Conservation (phyloP, 2,329 filamentous ascomycete species). For the Aspergillus awamori region DNA sequence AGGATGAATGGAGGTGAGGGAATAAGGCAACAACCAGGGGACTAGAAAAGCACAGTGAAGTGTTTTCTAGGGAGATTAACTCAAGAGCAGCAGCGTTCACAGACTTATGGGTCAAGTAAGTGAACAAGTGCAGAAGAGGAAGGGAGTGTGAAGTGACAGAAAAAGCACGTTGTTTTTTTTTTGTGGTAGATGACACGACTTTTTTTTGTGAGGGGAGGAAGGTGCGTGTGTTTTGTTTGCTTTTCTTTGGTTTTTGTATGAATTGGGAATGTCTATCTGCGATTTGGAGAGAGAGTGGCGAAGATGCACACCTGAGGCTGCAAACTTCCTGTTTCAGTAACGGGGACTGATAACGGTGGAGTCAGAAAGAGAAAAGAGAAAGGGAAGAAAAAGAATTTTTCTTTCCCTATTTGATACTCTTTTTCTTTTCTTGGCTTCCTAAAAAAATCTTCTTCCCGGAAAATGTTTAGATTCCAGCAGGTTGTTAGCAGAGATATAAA, state of each 20-base stretch:
- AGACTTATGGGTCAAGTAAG: slow-evolving; percentile 22
- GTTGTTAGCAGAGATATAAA: slow-evolving; percentile 15
- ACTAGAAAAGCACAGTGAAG: slow-evolving; percentile 43
- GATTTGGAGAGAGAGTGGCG: slow-evolving; percentile 24
- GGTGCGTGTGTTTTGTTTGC: slow-evolving; percentile 6
- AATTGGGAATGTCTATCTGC: slow-evolving; percentile 33
- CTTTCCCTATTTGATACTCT: slow-evolving; percentile 13
- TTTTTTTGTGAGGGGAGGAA: slow-evolving; percentile 11
- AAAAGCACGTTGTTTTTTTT: slow-evolving; percentile 22
- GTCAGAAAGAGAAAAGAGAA: slow-evolving; percentile 3
- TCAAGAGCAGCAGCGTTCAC: slow-evolving; percentile 21
- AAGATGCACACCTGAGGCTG: slow-evolving; percentile 30
- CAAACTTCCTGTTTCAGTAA: slow-evolving; percentile 31
- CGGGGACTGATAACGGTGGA: slow-evolving; percentile 21
- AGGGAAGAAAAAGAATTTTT: slow-evolving; percentile 14
- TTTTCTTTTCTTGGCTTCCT: slow-evolving; percentile 16
- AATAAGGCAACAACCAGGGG: slow-evolving; percentile 13
- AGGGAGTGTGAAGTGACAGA: slow-evolving; percentile 23
- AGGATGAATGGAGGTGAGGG: slow-evolving; percentile 17
- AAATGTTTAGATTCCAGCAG: slow-evolving; percentile 16
- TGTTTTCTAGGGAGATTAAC: slow-evolving; percentile 34
- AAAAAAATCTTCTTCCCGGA: slow-evolving; percentile 26
- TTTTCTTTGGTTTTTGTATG: slow-evolving; percentile 25
- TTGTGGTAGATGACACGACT: slow-evolving; percentile 17
- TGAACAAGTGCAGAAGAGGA: slow-evolving; percentile 13